These are phyloP conservation scores for Coffea canephora DNA, from an alignment of 257 asterid genomes.

Conservation along the genomic window DNA sequence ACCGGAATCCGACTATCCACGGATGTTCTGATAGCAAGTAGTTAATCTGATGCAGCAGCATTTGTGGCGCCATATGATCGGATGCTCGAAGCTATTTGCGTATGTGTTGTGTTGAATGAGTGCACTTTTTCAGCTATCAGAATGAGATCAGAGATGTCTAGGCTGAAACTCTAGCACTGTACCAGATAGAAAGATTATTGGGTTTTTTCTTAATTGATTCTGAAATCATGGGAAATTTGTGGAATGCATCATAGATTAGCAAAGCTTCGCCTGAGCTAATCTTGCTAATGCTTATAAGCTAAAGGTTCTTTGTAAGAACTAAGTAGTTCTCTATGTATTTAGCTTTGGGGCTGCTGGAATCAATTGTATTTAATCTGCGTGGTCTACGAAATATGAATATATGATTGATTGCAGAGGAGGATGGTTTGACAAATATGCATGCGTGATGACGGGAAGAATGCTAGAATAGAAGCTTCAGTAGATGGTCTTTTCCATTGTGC, in stretches of 20 bases:
- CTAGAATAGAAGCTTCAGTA: not conserved
- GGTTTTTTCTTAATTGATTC: not conserved
- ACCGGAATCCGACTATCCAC: constrained; percentile 51
- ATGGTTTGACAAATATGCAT: not conserved
- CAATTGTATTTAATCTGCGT: not conserved
- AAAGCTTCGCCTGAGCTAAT: not conserved
- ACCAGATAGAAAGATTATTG: not conserved
- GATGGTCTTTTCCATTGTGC: not conserved
- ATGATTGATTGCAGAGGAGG: not conserved
- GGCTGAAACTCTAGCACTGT: not conserved
- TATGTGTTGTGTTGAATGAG: not conserved
- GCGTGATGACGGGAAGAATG: not conserved
- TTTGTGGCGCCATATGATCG: not conserved
- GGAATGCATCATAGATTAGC: constrained; percentile 1
- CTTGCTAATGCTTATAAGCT: too few relatives aligned
- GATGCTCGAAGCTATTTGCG: not conserved
- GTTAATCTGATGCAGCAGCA: constrained; percentile 15
- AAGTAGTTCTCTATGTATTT: too few relatives aligned
- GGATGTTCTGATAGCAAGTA: constrained; percentile 64
- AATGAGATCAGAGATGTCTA: not conserved
- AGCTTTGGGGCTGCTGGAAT: too few relatives aligned
- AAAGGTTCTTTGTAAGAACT: too few relatives aligned
- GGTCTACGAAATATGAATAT: not conserved
- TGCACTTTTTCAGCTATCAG: not conserved
- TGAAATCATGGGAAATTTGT: not conserved